Conservation (phyloP, 1,139 yeast genomes). For the Komagataea norvegica region DNA sequence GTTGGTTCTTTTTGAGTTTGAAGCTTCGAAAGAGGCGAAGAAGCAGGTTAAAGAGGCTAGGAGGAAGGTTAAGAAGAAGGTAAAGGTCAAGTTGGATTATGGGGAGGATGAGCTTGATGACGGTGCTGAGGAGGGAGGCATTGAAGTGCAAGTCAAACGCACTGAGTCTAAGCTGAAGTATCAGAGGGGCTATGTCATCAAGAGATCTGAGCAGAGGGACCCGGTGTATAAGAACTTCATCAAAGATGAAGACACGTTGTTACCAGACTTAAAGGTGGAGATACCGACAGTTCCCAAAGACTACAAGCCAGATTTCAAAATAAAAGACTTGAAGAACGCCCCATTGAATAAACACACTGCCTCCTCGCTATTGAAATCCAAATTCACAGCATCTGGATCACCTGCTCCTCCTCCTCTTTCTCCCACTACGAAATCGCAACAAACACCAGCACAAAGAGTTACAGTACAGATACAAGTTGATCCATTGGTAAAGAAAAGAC, state of each 20-base stretch:
- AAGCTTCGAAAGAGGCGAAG: not conserved
- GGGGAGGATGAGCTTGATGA: constrained; percentile 9
- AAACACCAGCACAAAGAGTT: not conserved
- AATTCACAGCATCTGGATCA: constrained; percentile 14
- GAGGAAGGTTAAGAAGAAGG: too few relatives aligned
- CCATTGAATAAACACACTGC: constrained; percentile 17
- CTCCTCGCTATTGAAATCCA: constrained; percentile 12
- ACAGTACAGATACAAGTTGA: constrained; percentile 9
- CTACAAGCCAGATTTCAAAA: not conserved
- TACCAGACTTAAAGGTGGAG: not conserved
- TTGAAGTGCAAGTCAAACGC: constrained; percentile 13
- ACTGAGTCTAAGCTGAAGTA: constrained; percentile 19
- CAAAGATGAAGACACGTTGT: constrained; percentile 4
- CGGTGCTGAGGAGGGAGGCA: not conserved
- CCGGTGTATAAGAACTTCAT: constrained; percentile 15
- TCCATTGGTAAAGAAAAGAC: constrained; percentile 17
- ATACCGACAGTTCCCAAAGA: constrained; percentile 5
- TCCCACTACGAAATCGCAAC: not conserved
- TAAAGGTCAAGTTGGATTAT: constrained; percentile 12
- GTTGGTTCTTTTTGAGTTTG: constrained; percentile 2
- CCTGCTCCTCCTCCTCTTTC: not conserved
- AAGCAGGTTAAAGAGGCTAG: constrained; percentile 5
- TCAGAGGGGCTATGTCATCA: constrained; percentile 8
- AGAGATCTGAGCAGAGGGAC: constrained; percentile 7
- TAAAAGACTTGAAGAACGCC: constrained; percentile 1